Conservation (phyloP, 163 green algal genomes). For the Scenedesmus sp. region DNA sequence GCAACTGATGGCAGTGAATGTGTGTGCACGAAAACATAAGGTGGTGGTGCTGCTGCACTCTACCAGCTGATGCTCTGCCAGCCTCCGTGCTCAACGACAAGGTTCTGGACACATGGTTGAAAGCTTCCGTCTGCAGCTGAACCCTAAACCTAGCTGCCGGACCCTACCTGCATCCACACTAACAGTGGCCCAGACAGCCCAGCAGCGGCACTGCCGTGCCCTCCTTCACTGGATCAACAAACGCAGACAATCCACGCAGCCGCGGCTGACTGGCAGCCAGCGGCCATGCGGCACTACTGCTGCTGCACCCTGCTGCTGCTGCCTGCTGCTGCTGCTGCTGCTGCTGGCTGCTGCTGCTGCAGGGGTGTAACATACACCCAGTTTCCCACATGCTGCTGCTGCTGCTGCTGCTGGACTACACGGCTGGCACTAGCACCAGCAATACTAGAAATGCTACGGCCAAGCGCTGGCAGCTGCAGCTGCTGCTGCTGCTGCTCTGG, state of each 20-base stretch:
- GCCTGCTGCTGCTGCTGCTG: background rate
- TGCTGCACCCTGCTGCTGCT: slow-evolving; percentile 2
- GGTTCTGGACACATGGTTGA: no score
- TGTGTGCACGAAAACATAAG: no score
- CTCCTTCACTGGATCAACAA: background rate
- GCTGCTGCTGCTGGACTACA: slow-evolving; percentile 31
- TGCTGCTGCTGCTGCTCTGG: slow-evolving; percentile 2
- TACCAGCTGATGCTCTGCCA: no score
- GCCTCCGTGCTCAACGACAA: no score
- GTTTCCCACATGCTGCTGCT: slow-evolving; percentile 34
- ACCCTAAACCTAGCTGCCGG: background rate
- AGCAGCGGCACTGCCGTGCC: background rate
- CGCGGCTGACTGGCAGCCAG: background rate
- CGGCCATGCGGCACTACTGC: background rate
- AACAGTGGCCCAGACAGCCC: slow-evolving; percentile 18
- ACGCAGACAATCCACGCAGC: slow-evolving; percentile 33
- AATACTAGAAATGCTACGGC: background rate
- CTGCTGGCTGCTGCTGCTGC: slow-evolving; percentile 28
- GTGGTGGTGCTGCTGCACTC: no score
- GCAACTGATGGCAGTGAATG: no score
- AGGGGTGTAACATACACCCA: slow-evolving; percentile 14
- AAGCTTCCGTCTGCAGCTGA: no score
- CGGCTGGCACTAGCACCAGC: background rate
- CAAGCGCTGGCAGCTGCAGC: background rate
- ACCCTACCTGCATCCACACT: slow-evolving; percentile 54